Conservation (phyloP, 768 basidiomycete species). For the Tulasnella sp. region DNA sequence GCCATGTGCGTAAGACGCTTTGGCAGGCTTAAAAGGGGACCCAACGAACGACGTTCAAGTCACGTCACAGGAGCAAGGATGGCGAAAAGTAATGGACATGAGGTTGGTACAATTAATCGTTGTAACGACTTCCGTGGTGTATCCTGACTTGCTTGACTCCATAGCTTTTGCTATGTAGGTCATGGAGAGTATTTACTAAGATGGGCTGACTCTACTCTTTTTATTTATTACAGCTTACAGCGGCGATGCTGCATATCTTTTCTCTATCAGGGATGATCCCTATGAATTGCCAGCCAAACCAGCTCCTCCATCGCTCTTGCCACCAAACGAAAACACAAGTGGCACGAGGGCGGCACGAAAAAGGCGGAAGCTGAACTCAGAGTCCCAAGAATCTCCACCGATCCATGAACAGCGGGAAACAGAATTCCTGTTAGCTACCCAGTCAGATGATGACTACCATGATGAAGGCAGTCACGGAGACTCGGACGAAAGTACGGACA, state of each 20-base stretch:
- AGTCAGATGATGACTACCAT: neutral
- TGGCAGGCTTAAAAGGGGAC: constrained; percentile 35
- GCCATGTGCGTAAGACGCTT: constrained; percentile 76
- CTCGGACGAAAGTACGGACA: too few species aligned
- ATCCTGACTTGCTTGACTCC: constrained; percentile 17
- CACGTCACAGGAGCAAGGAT: constrained; percentile 69
- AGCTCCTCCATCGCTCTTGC: constrained; percentile 17
- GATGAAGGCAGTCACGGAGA: neutral
- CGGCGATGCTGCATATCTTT: constrained; percentile 58
- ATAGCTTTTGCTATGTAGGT: constrained; percentile 40
- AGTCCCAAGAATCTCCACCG: neutral
- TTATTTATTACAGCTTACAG: constrained; percentile 44
- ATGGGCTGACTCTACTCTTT: constrained; percentile 6
- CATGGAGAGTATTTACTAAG: neutral
- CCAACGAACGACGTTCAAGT: constrained; percentile 32
- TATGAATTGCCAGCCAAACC: constrained; percentile 18
- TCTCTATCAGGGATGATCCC: constrained; percentile 56
- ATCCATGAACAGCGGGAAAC: neutral
- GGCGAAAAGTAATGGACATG: constrained; percentile 57
- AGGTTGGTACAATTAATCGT: constrained; percentile 44
- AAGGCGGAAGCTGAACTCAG: too few species aligned
- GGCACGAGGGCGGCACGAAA: too few species aligned
- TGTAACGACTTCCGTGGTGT: constrained; percentile 48
- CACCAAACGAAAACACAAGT: too few species aligned
- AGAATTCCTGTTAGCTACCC: neutral